Base-by-base conservation (phyloP, 306 rosid species). In the Vachellia pachyceras region DNA sequence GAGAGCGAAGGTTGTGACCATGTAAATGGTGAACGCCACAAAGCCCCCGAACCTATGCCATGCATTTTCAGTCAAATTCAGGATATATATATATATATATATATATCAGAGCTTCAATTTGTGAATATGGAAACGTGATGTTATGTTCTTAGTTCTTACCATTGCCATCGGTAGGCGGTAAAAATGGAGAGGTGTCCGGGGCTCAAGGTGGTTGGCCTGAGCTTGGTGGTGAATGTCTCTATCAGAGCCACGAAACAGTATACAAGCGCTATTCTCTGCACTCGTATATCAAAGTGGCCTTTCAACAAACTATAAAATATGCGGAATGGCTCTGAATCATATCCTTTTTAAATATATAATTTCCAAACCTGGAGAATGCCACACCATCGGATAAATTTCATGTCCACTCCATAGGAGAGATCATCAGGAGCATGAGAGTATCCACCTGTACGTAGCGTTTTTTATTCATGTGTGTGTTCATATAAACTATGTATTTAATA, bases 361-460 rank as follows among this genome's bases (percentile, higher is more conserved):
- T 72, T 37, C 1, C 45, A 45, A 2, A 92, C 98, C 92, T 94
- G 98, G 47, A 94, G 98, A 73, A 94, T 94, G 83, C 98, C 98
- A 82, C 85, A 92, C 98, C 98, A 92, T 49, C 98, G 82, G 47
- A 92, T 92, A 17, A 82, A 71, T 73, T 94, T 92, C 93, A 92
- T 89, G 89, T 94, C 69, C 50, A 94, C 90, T 71, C 98, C 98
- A 57, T 92, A 94, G n/a, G 10, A 1, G 17, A 94, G 92, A 22
- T 82, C 90, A 89, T 80, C 67, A 13, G 98, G 97, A 10, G 98
- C 98, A 60, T 94, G 97, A 45, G 98, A 94, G 80, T 94, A 94
- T 81, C 98, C 98, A 14, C 97, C 97, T 92, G 79, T 12, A 54
- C n/a, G n/a, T n/a, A n/a, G 2, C 22, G 58, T 47, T 47, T 47